phyloP scores from a whole-genome alignment of 2,329 filamentous ascomycete genomes.

The Trichoderma pleuroti region DNA sequence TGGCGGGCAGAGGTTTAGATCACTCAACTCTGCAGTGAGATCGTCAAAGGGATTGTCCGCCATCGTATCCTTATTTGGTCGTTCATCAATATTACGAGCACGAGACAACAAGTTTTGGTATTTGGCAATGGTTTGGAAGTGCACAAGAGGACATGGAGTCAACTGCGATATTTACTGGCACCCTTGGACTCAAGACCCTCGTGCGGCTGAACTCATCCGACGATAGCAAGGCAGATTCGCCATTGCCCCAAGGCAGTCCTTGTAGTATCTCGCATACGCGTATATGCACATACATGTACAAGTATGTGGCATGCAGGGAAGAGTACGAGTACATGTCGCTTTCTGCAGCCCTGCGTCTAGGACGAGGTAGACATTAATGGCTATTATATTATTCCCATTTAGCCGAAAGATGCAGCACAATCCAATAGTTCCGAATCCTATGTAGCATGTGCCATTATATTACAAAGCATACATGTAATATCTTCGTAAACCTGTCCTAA shows the following conservation, averaged over 20 bases:
- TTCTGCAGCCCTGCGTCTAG: neutral
- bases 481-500: neutral
- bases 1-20: neutral
- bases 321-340: neutral
- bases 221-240: constrained; percentile 5
- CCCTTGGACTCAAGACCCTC: neutral
- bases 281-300: neutral
- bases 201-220: neutral
- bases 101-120: neutral
- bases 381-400: neutral
- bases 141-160: neutral
- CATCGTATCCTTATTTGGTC: neutral
- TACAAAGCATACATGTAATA: neutral
- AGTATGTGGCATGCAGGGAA: neutral
- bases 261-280: neutral
- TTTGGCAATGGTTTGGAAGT: neutral
- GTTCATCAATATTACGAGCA: neutral
- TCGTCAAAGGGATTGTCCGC: constrained; percentile 1
- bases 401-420: neutral
- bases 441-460: neutral
- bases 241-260: neutral
- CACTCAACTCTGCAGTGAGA: neutral
- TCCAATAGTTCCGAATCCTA: neutral
- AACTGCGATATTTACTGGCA: constrained; percentile 1
- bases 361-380: neutral